Evolutionary conservation across 2,329 filamentous ascomycete species (phyloP), one percentile per base, ranked within the genome.

Genomic region (Fusarium hostae): DNA sequence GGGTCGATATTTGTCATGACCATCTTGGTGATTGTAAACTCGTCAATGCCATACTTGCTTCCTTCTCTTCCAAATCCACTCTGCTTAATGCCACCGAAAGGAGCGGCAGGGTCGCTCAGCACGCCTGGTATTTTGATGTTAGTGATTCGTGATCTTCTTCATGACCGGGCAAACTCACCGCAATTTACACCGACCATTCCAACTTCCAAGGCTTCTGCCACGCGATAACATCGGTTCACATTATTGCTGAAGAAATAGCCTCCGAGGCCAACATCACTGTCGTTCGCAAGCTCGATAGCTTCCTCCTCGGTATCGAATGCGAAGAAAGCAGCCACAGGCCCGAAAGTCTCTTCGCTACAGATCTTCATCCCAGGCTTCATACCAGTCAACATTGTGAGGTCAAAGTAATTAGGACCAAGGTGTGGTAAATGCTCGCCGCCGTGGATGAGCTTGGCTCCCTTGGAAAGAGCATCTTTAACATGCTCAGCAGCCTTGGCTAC

Each of bases 31-130:
- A 87, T 82, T 72, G 89, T 84, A 77, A 92, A 94, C 81, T 94
- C 92, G 34, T 91, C 88, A 68, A 93, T 89, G 16, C 91, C 92
- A 66, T 93, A 92, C 77, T 88, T 88, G 74, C 90, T 91, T 43
- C 92, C 92, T 81, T 94, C 92, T 63, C 91, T 85, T 16, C 92
- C 92, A 75, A 93, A 94, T 28, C 92, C 92, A 74, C 89, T 92
- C 81, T 93, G 85, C 82, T 95, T 94, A 45, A 95, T 89, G 70
- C 92, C 92, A 22, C 92, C 92, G 77, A 94, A 95, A 5, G 86
- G 86, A 52, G 85, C 79, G 2, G 85, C 85, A 35, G 84, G 82
- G 63, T 88, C 86, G 24, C 85, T 87, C 65, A 88, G 84, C 18
- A 89, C 70, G 30, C 76, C 76, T 78, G 30, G 13, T 16, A 34